Percentiles rank a stretch among this genome's conserved stretches.
Evolutionary conservation across 2,329 filamentous ascomycete genomes (phyloP).

Genomic region (Diaporthe aspalathi): DNA sequence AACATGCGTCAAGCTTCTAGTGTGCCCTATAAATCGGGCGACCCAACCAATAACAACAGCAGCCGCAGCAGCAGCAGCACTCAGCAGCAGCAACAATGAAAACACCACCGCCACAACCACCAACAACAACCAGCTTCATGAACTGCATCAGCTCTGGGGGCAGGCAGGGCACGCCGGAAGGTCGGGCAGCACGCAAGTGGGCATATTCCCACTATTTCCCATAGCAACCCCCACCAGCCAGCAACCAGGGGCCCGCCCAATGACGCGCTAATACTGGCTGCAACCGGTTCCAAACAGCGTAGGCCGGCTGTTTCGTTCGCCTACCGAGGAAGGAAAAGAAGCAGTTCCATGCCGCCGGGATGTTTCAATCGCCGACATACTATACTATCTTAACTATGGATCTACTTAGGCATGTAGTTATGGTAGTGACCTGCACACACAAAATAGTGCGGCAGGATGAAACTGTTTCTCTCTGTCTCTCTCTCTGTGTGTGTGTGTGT

Average conservation of each 20-base stretch:
- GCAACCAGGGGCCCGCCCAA: conserved; percentile 5
- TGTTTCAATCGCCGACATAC: conserved; percentile 12
- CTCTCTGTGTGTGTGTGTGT: too few species aligned
- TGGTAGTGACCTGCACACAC: not conserved
- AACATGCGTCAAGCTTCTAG: not conserved
- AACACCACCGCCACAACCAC: not conserved
- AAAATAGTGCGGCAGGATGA: conserved; percentile 27
- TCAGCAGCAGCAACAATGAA: not conserved
- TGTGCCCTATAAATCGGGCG: too few species aligned
- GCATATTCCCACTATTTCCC: conserved; percentile 28
- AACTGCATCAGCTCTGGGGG: not conserved
- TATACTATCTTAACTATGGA: too few species aligned
- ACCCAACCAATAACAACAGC: not conserved
- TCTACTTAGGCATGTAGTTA: too few species aligned
- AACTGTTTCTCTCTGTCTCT: conserved; percentile 26
- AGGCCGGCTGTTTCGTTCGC: conserved; percentile 19
- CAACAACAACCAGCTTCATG: not conserved
- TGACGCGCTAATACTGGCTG: conserved; percentile 25
- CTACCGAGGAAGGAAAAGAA: conserved; percentile 4
- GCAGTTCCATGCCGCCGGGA: not conserved
- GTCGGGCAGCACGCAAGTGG: conserved; percentile 25
- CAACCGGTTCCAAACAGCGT: conserved; percentile 15
- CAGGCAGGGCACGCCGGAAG: conserved; percentile 11
- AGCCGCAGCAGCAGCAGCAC: conserved; percentile 5
- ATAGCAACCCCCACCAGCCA: conserved; percentile 18